Evolutionary conservation across 2,329 filamentous ascomycete species (phyloP).

Genomic region (Penicillium frequentans): DNA sequence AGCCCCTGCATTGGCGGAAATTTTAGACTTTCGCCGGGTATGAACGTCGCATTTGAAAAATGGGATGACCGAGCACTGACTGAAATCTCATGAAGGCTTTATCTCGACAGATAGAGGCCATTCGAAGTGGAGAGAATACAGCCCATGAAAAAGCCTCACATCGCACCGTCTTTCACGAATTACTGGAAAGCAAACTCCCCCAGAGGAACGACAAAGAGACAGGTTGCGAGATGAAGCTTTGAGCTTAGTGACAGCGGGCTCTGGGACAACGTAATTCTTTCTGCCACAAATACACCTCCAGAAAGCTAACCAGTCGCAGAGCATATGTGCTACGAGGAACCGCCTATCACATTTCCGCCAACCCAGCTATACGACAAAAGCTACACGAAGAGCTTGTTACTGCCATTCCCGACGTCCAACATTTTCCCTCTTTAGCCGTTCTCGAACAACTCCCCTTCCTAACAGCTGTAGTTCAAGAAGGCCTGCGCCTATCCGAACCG

Average conservation of each 20-base stretch:
- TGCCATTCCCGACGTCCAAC: background rate
- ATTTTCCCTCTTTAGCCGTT: background rate
- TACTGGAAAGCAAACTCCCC: background rate
- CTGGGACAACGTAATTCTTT: background rate
- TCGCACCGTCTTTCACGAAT: background rate
- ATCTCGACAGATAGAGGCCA: background rate
- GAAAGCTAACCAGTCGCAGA: background rate
- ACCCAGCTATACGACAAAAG: background rate
- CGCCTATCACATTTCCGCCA: background rate
- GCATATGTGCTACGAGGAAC: background rate
- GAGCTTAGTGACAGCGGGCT: background rate
- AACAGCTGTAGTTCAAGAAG: background rate
- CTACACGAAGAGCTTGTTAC: background rate
- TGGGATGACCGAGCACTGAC: background rate
- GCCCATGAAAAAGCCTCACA: background rate
- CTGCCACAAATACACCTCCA: background rate
- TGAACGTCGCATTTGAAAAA: background rate
- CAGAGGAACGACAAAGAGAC: background rate
- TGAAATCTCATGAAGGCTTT: background rate
- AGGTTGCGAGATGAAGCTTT: background rate
- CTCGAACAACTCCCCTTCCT: background rate
- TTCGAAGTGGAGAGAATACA: background rate
- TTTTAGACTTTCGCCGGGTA: background rate
- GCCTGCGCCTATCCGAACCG: background rate
- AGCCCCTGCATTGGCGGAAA: background rate